Base-by-base conservation (phyloP, 805 yeast genomes). In the Lipomyces orientalis region DNA sequence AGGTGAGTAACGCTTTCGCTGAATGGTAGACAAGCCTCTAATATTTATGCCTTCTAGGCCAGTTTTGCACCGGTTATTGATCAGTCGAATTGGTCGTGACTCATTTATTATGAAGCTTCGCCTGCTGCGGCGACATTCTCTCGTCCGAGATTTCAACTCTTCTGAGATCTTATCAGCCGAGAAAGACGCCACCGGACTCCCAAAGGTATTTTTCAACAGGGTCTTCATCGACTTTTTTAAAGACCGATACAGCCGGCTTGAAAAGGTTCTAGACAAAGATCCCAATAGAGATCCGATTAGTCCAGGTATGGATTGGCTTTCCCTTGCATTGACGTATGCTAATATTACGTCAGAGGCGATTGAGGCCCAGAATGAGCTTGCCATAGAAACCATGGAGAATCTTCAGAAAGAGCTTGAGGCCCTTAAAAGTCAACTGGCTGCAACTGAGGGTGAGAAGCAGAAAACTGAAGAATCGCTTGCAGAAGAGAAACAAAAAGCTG, bases 131-230 rank as follows among this genome's bases (percentile, higher is more conserved):
- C 90, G 90, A 58, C 81, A 83, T 65, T 76, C 84, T 0, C 74
- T 79, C 6, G 87, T 92, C 73, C 82, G 84, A 9, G 84, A 85
- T 64, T 89, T 85, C 70, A 86, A 84, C n/a, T 84, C 82, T 2
- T 83, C 83, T 1, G 80, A 81, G 29, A 80, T 86, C 34, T 77
- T 85, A 31, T 80, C 82, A 19, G 85, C 88, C 1, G 81, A 82
- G 3, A 84, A 85, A 69, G 97, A 92, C 75, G 88, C 87, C 1
- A 87, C 97, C 0, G 99, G 99, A 0, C 83, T 94, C 54, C 99
- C 98, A 0, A 86, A 87, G 66, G 90, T 94, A 0, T 92, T 85
- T 73, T 89, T 95, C 75, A 89, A 88, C 66, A 76, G 84, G 0
- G 78, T 82, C 1, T 91, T 91, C 75, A 87, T 90, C 2, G 80